These are phyloP conservation scores for Microcyclosporella mali DNA, from an alignment of 2,329 filamentous ascomycete genomes.

Conservation along the genomic window DNA sequence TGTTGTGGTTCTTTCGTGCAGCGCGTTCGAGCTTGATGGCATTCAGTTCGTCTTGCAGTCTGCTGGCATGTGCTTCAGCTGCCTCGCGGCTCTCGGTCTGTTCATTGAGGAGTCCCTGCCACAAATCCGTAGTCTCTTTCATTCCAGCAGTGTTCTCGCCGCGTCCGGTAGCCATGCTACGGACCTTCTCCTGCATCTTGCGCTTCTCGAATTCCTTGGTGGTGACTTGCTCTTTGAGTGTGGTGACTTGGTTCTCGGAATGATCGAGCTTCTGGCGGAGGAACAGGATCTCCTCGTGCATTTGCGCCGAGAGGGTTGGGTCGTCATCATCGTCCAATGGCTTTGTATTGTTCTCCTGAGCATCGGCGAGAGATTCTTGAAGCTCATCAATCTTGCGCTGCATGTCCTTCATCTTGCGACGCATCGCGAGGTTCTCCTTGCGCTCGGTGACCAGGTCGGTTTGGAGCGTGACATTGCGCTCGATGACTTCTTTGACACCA, in stretches of 20 bases:
- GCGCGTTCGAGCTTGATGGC: slow-evolving; percentile 39
- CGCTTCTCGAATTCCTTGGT: slow-evolving; percentile 78
- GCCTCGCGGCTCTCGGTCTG: slow-evolving; percentile 86
- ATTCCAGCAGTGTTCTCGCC: slow-evolving; percentile 24
- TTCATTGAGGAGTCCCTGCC: slow-evolving; percentile 89
- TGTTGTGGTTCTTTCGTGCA: slow-evolving; percentile 34
- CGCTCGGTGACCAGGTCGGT: slow-evolving; percentile 82
- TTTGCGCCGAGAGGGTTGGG: slow-evolving; percentile 48
- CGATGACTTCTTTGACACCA: slow-evolving; percentile 95
- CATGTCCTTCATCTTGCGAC: slow-evolving; percentile 75
- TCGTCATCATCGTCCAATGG: slow-evolving; percentile 28
- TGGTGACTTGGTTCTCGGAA: slow-evolving; percentile 76
- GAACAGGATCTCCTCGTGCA: slow-evolving; percentile 80
- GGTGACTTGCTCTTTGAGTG: slow-evolving; percentile 69
- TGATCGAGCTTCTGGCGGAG: slow-evolving; percentile 80
- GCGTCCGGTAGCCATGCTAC: slow-evolving; percentile 43
- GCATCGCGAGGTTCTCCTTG: slow-evolving; percentile 80
- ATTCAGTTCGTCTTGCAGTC: slow-evolving; percentile 75
- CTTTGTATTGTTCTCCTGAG: slow-evolving; percentile 38
- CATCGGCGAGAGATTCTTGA: slow-evolving; percentile 47
- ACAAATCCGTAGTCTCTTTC: slow-evolving; percentile 63
- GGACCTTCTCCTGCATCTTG: slow-evolving; percentile 75
- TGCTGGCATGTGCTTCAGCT: slow-evolving; percentile 80
- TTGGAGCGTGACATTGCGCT: slow-evolving; percentile 92
- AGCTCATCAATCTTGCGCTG: slow-evolving; percentile 67